phyloP scores from a whole-genome alignment of 2,329 filamentous ascomycete species.

The Aspergillus sp. region DNA sequence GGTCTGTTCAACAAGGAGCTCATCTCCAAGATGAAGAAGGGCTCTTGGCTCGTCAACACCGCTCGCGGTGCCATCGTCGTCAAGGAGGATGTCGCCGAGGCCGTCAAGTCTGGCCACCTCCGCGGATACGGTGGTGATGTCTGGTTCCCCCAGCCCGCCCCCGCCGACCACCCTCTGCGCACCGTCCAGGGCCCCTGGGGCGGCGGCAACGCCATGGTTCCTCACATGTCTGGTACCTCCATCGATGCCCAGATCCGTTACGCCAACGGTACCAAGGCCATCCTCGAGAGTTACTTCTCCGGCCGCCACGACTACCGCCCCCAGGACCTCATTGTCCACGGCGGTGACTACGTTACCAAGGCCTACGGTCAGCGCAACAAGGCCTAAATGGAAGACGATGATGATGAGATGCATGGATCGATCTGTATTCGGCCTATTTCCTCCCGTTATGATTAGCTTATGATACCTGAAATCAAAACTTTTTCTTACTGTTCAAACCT shows the following conservation, averaged over 20 bases:
- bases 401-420: constrained; percentile 18
- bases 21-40: constrained; percentile 98
- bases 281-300: constrained; percentile 86
- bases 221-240: constrained; percentile 98
- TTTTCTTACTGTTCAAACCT: neutral
- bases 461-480: constrained; percentile 25
- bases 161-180: constrained; percentile 88
- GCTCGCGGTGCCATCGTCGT: constrained; percentile 98
- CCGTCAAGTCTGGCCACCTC: constrained; percentile 81
- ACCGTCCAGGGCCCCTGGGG: constrained; percentile 92
- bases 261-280: constrained; percentile 81
- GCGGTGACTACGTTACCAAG: constrained; percentile 93
- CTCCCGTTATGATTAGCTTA: constrained; percentile 14
- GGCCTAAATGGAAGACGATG: constrained; percentile 9
- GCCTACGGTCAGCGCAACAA: constrained; percentile 74
- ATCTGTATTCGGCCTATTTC: constrained; percentile 4
- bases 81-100: constrained; percentile 97
- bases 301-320: constrained; percentile 84
- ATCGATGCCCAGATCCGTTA: constrained; percentile 96
- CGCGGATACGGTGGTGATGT: constrained; percentile 53
- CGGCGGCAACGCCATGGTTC: constrained; percentile 97
- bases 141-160: constrained; percentile 97
- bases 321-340: constrained; percentile 86
- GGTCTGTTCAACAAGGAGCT: constrained; percentile 99
- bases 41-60: constrained; percentile 97